Conservation (phyloP, 139 green algal genomes). For the Coccomyxa sp. region DNA sequence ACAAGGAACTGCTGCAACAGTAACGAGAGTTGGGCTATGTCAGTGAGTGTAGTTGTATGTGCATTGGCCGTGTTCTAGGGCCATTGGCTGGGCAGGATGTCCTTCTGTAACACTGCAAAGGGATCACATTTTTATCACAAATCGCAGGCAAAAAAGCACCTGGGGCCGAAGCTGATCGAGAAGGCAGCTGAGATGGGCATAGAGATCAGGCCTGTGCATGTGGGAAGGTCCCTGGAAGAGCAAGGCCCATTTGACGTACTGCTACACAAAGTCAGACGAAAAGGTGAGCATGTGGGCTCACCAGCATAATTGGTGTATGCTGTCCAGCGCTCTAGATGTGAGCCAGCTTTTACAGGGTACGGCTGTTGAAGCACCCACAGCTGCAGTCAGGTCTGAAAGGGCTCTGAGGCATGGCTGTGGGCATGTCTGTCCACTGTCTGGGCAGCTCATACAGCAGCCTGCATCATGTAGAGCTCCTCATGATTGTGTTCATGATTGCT, state of each 20-base stretch:
- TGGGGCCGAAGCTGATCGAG: slow-evolving; percentile 37
- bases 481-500: not conserved
- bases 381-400: not conserved
- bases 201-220: slow-evolving; percentile 47
- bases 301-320: not conserved
- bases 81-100: too few relatives aligned
- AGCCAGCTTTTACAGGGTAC: not conserved
- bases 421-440: not conserved
- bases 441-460: not conserved
- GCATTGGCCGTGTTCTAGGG: not conserved
- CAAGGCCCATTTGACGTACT: slow-evolving; percentile 68
- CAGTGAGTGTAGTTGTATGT: not conserved
- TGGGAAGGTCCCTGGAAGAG: slow-evolving; percentile 31
- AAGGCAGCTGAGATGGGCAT: slow-evolving; percentile 39
- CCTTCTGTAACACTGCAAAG: not conserved
- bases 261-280: slow-evolving; percentile 68
- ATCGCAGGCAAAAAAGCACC: slow-evolving; percentile 41
- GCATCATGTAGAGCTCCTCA: not conserved
- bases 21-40: too few relatives aligned
- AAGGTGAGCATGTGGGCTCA: slow-evolving; percentile 35
- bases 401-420: not conserved
- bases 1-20: not conserved
- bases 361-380: not conserved
- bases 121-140: too few relatives aligned
- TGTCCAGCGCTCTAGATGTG: not conserved